Evolutionary conservation across 768 basidiomycete species (phyloP).

Genomic region (Pisolithus marmoratus): DNA sequence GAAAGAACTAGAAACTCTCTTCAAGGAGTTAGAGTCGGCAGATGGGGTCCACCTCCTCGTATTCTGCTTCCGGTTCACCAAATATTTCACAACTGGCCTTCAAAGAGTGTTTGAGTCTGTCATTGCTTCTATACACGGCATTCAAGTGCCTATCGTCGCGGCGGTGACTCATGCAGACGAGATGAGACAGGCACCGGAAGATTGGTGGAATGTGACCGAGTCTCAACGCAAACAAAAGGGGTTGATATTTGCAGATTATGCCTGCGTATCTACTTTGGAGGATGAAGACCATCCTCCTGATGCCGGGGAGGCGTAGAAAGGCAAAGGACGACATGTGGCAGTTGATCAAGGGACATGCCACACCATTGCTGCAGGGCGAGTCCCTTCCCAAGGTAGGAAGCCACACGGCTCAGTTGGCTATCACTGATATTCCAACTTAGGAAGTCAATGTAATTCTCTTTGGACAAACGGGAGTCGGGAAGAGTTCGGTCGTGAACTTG

Average conservation of each 20-base stretch:
- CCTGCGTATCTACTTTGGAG: neutral
- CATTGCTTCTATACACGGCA: neutral
- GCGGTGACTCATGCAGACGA: neutral
- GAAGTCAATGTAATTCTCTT: slow-evolving; percentile 2
- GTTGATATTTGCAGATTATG: neutral
- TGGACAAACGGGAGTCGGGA: slow-evolving; percentile 6
- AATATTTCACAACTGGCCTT: neutral
- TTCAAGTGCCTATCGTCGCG: neutral
- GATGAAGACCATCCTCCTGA: neutral
- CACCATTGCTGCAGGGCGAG: neutral
- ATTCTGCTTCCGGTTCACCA: neutral
- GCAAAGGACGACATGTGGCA: neutral
- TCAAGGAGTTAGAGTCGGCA: neutral
- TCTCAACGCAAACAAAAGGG: neutral
- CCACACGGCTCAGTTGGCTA: neutral
- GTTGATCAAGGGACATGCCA: neutral
- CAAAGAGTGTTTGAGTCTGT: neutral
- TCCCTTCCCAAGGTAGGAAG: neutral
- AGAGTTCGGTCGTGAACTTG: slow-evolving; percentile 9
- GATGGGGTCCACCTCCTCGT: neutral
- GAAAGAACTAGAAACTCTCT: neutral
- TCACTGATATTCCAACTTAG: neutral
- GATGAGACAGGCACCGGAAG: neutral
- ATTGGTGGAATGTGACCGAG: neutral
- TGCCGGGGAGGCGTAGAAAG: neutral